phyloP scores from a whole-genome alignment of 2,329 filamentous ascomycete species.

The Emericellopsis cladophorae region DNA sequence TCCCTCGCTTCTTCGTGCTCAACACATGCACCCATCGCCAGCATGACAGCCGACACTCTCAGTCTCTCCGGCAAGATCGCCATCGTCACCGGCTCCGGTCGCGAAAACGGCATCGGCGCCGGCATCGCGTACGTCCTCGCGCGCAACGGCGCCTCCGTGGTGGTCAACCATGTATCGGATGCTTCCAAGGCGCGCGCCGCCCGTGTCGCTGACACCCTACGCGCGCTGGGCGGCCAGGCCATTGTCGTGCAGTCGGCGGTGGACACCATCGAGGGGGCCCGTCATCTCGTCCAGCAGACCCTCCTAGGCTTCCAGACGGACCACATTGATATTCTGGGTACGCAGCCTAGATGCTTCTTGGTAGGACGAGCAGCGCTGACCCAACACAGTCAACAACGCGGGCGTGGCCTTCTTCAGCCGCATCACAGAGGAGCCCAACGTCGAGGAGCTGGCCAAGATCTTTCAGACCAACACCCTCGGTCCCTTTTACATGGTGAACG shows the following conservation, averaged over 20 bases:
- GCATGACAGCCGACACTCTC: constrained; percentile 19
- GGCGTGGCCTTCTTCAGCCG: constrained; percentile 9
- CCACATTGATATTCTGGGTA: constrained; percentile 27
- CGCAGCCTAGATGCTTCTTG: neutral
- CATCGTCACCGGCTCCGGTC: constrained; percentile 30
- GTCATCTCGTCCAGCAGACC: constrained; percentile 18
- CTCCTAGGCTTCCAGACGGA: constrained; percentile 18
- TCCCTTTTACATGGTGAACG: constrained; percentile 20
- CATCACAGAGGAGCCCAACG: constrained; percentile 8
- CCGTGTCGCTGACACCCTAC: constrained; percentile 13
- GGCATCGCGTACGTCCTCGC: constrained; percentile 25
- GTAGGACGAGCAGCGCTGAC: neutral
- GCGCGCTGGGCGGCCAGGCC: constrained; percentile 14
- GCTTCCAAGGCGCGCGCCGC: constrained; percentile 14
- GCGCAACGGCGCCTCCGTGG: constrained; percentile 25
- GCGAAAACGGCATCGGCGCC: constrained; percentile 29
- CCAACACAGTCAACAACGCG: constrained; percentile 23
- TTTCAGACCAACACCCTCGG: constrained; percentile 21
- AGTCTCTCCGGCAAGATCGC: constrained; percentile 26
- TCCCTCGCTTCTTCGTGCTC: neutral
- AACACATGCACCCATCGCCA: neutral
- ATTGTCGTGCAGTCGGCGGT: constrained; percentile 20
- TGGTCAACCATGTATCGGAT: constrained; percentile 26
- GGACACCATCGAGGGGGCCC: constrained; percentile 15
- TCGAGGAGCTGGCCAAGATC: constrained; percentile 12